Conservation (phyloP, 805 yeast species). For the Sugiyamaella boreocaroliniensis region DNA sequence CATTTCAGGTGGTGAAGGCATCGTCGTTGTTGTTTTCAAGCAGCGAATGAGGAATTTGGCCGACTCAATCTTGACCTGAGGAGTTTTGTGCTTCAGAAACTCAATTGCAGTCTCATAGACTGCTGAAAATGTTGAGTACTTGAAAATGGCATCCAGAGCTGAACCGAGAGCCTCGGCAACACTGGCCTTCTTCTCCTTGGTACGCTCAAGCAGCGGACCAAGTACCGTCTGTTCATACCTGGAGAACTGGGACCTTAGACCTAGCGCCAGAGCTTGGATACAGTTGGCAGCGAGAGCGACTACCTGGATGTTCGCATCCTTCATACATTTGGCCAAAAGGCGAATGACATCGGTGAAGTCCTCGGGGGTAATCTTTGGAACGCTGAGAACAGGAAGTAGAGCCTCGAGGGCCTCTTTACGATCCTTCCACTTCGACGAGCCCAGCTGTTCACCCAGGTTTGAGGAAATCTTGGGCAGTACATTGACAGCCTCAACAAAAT, state of each 20-base stretch:
- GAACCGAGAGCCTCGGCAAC: constrained; percentile 64
- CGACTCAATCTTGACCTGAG: constrained; percentile 71
- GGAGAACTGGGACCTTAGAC: constrained; percentile 51
- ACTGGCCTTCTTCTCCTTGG: constrained; percentile 78
- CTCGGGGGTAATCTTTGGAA: constrained; percentile 48
- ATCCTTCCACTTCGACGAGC: constrained; percentile 81
- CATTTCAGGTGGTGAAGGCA: constrained; percentile 49
- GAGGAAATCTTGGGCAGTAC: constrained; percentile 60
- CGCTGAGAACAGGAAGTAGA: constrained; percentile 34
- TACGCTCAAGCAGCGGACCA: constrained; percentile 64
- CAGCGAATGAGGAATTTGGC: constrained; percentile 59
- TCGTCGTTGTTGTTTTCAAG: constrained; percentile 41
- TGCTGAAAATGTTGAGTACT: constrained; percentile 44
- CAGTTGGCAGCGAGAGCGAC: constrained; percentile 73
- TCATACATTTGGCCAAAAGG: constrained; percentile 61
- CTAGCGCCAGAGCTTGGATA: constrained; percentile 54
- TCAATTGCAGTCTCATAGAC: constrained; percentile 53
- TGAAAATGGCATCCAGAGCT: constrained; percentile 61
- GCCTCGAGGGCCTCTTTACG: constrained; percentile 80
- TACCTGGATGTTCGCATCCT: constrained; percentile 85
- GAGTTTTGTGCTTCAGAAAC: constrained; percentile 69
- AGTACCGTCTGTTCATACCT: constrained; percentile 49
- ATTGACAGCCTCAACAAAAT: constrained; percentile 61
- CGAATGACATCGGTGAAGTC: constrained; percentile 65
- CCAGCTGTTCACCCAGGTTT: constrained; percentile 48